These are phyloP conservation scores for Venturiaceae sp. DNA, from an alignment of 2,329 filamentous ascomycete species.

Conservation along the genomic window DNA sequence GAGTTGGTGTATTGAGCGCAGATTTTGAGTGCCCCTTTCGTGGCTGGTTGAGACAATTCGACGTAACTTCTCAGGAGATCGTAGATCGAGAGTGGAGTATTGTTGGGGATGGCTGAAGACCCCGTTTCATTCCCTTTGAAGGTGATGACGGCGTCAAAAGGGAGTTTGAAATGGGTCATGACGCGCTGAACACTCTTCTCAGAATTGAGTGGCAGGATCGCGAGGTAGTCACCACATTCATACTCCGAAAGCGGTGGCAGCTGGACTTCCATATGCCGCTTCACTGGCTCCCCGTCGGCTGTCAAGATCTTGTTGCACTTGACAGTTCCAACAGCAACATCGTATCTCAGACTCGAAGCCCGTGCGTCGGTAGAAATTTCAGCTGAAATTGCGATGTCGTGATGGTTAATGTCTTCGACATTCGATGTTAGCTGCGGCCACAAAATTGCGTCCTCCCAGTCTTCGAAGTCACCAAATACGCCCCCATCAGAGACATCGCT, in stretches of 20 bases:
- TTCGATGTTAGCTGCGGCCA: too few species aligned
- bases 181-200: constrained; percentile 51
- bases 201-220: constrained; percentile 62
- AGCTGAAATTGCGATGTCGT: too few species aligned
- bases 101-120: constrained; percentile 56
- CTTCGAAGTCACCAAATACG: constrained; percentile 31
- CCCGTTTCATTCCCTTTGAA: constrained; percentile 56
- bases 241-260: constrained; percentile 46
- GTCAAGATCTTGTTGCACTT: constrained; percentile 21
- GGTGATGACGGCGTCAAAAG: constrained; percentile 58
- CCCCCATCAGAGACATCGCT: constrained; percentile 27
- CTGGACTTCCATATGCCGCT: constrained; percentile 32
- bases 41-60: constrained; percentile 63
- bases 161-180: constrained; percentile 55
- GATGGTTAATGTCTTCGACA: too few species aligned
- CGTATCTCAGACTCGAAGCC: too few species aligned
- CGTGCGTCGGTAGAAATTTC: too few species aligned
- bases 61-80: constrained; percentile 61
- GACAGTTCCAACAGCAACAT: too few species aligned
- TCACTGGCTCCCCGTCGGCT: constrained; percentile 16
- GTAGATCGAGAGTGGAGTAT: constrained; percentile 48
- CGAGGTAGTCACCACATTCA: constrained; percentile 65
- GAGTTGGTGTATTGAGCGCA: too few species aligned
- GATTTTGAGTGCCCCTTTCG: too few species aligned
- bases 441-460: constrained; percentile 26